phyloP scores from a whole-genome alignment of 176 grass and related monocot species.

The Carex myosuroides region DNA sequence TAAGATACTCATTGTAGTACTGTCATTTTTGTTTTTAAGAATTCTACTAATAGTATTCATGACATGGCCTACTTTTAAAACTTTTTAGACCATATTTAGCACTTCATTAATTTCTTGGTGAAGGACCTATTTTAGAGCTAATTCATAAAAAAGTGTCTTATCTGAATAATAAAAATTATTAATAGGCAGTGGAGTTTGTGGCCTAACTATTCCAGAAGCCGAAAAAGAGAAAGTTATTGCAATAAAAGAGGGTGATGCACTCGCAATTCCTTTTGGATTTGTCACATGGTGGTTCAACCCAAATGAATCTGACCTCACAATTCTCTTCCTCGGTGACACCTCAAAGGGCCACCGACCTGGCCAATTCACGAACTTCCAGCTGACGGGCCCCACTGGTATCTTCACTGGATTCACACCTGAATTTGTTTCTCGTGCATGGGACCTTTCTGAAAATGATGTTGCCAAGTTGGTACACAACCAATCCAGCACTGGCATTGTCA shows the following conservation, averaged over 20 bases:
- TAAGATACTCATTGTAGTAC: too few relatives aligned
- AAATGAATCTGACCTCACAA: slow-evolving; percentile 31
- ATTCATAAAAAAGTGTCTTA: neutral
- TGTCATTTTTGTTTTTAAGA: neutral
- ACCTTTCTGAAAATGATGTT: slow-evolving; percentile 47
- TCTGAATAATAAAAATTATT: neutral
- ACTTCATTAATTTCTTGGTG: neutral
- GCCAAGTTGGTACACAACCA: slow-evolving; percentile 56
- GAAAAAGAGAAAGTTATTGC: slow-evolving; percentile 66
- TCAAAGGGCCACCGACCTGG: slow-evolving; percentile 70
- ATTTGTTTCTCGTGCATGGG: slow-evolving; percentile 73
- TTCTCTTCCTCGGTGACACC: slow-evolving; percentile 85
- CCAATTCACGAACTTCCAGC: slow-evolving; percentile 74
- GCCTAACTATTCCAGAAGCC: neutral
- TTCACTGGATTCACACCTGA: slow-evolving; percentile 74
- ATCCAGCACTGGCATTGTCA: slow-evolving; percentile 31
- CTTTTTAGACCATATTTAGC: too few relatives aligned
- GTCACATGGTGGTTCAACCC: slow-evolving; percentile 90
- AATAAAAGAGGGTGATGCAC: slow-evolving; percentile 65
- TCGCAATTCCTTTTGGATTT: slow-evolving; percentile 72
- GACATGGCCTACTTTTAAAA: too few relatives aligned
- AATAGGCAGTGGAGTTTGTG: neutral
- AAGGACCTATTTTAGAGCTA: neutral
- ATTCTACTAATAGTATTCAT: neutral
- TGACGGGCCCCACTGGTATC: slow-evolving; percentile 54